Evolutionary conservation across 805 yeast species (phyloP), one percentile per base, ranked within the genome.

Genomic region (Yueomyces sinensis): DNA sequence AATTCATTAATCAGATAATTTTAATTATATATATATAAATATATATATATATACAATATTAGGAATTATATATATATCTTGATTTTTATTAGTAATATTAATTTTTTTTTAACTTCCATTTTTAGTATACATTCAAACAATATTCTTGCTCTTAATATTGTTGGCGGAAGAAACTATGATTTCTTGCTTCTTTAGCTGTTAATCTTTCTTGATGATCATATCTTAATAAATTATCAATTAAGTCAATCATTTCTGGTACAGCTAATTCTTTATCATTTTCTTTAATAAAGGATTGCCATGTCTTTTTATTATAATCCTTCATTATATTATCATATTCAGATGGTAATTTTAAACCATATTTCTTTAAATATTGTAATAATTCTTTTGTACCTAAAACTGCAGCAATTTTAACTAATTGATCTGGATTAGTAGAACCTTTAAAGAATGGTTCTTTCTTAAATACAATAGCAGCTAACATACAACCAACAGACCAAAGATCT

Each of bases 391-490:
- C 95, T 46, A 86, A 66, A 2, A 86, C 91, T 40, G 82, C 70
- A 13, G 86, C 94, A 41, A 86, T 84, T 56, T 83, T 87, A 17
- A 86, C 94, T 49, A 86, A 63, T 61, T 86, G 95, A 61, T 86
- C 95, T 29, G 86, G 82, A 56, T 86, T 86, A 16, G 93, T 80
- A 41, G 82, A 77, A 16, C 95, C 95, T 54, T 82, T 89, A 70
- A 86, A 86, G 44, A 86, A 82, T 11, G 95, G 95, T 50, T 86
- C 95, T 51, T 76, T 81, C 51, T 79, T 81, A 63, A 84, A 83
- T 24, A 83, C 76, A 56, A 86, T 82, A 11, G 91, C 77, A 9
- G 94, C 95, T 33, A 86, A 62, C 83, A 82, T 83, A 39, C 94
- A 87, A 13, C 95, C 95, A 41, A 72, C 77, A 11, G 93, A 78